Base-by-base conservation (phyloP, 306 rosid species). In the Oemleria cerasiformis region DNA sequence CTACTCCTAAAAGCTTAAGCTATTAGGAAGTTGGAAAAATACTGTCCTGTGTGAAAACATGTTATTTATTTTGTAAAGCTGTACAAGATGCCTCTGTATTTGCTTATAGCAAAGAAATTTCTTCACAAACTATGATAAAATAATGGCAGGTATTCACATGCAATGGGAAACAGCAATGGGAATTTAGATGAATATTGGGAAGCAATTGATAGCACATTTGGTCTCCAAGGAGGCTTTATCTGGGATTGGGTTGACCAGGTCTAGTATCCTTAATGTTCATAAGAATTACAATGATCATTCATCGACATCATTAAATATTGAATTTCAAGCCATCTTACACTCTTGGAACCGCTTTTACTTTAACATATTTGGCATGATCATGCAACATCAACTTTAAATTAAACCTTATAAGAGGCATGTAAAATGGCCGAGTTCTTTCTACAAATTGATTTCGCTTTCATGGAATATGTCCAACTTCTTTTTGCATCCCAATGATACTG, bases 241-340 rank as follows among this genome's bases (percentile, higher is more conserved):
- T 94, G 98, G 98, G 98, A 94, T 6, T 94, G 98, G 98, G 98
- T 87, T 80, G 97, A 94, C 83, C 96, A 94, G 85, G 98, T 85
- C 20, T 69, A 48, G 61, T 16, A 71, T 72, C 72, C 43, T 41
- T 57, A 36, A 50, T 74, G 55, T 74, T 48, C 65, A 51, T 51
- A 67, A 54, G 12, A 62, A 59, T 42, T 74, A 48, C 34, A 50
- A 38, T 59, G 64, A 34, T 59, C 20, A 59, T 11, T 62, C 21
- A 48, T 73, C 57, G 62, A 58, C 55, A 75, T 65, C 44, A 43
- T 65, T 53, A 67, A 78, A 65, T 54, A 11, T 58, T 65, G 49
- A 62, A 14, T 49, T 57, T 42, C 67, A 58, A 38, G 25, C 30
- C 5, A 20, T 55, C 39, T 66, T 43, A 68, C 53, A 64, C 47